Conservation (phyloP, 1,139 yeast species). For the Protomyces arabidopsidicola region DNA sequence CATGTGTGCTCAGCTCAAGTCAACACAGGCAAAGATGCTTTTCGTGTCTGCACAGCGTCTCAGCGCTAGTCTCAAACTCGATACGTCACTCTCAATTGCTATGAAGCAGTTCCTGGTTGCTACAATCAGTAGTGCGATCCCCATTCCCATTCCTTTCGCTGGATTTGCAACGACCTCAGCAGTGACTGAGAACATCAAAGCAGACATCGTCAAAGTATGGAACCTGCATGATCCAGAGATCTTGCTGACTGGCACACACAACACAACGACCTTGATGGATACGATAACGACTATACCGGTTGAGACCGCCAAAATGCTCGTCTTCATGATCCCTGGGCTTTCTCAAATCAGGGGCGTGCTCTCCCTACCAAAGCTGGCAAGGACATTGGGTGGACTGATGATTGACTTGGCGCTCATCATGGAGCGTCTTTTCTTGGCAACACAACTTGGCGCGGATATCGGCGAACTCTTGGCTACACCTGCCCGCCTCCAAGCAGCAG, state of each 20-base stretch:
- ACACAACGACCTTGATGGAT: slow-evolving; percentile 7
- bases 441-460: slow-evolving; percentile 2
- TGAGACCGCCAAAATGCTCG: slow-evolving; percentile 3
- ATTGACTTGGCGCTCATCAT: slow-evolving; percentile 19
- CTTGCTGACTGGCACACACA: slow-evolving; percentile 4
- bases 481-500: slow-evolving; percentile 1
- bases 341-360: slow-evolving; percentile 16
- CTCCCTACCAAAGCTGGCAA: slow-evolving; percentile 10
- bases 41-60: slow-evolving; percentile 20
- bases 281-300: slow-evolving; percentile 1
- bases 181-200: slow-evolving; percentile 12
- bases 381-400: slow-evolving; percentile 23
- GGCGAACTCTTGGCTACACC: neutral
- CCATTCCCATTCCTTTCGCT: slow-evolving; percentile 23
- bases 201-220: slow-evolving; percentile 16
- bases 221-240: slow-evolving; percentile 18
- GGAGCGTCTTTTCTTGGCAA: slow-evolving; percentile 23
- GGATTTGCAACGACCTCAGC: slow-evolving; percentile 12
- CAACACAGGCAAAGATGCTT: slow-evolving; percentile 8
- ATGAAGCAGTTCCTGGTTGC: slow-evolving; percentile 23
- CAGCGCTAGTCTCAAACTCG: slow-evolving; percentile 12
- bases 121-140: slow-evolving; percentile 9
- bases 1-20: neutral
- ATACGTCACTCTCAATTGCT: slow-evolving; percentile 5
- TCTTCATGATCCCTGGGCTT: slow-evolving; percentile 18